Base-by-base conservation (phyloP, 169 alveolate genomes). In the Eimeria praecox region DNA sequence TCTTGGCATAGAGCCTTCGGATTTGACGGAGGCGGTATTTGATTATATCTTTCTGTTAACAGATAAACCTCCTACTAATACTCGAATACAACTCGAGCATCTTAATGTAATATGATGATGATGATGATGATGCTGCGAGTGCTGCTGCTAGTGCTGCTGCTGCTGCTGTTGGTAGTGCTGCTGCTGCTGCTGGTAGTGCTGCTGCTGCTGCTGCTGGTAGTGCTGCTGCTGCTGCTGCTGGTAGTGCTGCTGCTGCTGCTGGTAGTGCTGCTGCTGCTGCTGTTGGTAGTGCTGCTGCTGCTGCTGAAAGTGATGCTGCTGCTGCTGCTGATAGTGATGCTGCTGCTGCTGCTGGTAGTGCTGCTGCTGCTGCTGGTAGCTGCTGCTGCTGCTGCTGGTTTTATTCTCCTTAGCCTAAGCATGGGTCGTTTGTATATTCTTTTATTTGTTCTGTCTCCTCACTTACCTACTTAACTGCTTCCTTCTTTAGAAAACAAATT, bases 1-100 rank as follows among this genome's bases (percentile, higher is more conserved):
- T 16, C 95, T 98, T 8, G 98, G 99, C 66, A 96, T 99, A 62
- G 95, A 92, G 30, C 98, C 99, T 2, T 98, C 98, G 46, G 98
- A 99, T 91, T 82, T 99, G 93, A 99, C 98, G 35, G 99, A 98
- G 49, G 99, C 97, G 75, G 99, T 99, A n/a, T 99, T 99, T 97
- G 99, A 99, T 96, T 99, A 95, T 94, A 80, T 96, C 44, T 96
- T 95, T 88, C 64, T 89, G 91, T 71, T 88, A 27, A 46, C 94
- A 1, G 96, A 96, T 38, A 62, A 44, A 9, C 71, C 77, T 40
- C 97, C 97, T 0, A 46, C 30, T 38, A 46, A 22, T 52, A 35
- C 87, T 8, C 8, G 54, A 5, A 78, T 96, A n/a, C 80, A 96
- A 22, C 62, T 30, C 6, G 97, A 96, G n/a, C 44, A 75, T 89